Base-by-base conservation (phyloP, 176 grass and related monocot genomes). In the Puccinellia tenuiflora region DNA sequence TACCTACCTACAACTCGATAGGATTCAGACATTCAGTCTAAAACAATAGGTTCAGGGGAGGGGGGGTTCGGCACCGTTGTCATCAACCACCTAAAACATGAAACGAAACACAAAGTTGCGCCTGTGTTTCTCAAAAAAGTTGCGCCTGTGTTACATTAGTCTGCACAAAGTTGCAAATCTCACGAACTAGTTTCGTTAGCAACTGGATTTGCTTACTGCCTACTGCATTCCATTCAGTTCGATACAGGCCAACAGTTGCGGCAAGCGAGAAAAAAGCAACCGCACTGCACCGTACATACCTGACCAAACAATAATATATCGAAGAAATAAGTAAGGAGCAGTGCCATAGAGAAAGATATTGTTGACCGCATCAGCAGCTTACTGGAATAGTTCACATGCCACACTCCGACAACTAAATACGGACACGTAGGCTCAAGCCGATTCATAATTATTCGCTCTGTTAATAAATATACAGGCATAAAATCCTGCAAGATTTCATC, bases 401-500 rank as follows among this genome's bases (percentile, higher is more conserved):
- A 31, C 70, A 13, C 9, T 29, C 42, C 7, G 69, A 29, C 14
- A 29, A 48, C 14, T 18, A 18, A 48, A 33, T 52, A 75, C 46
- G 53, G 26, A 15, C 2, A 2, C 24, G 38, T 86, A 47, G 24
- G 72, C 52, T 51, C 13, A 45, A 71, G 24, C 52, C 11, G 8
- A 42, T 57, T 76, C 52, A 14, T 51, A 17, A 22, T 62, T 48
- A 81, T 52, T 76, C 39, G 21, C 30, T 68, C 9, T 14, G 1
- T 9, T 51, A 11, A 61, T 81, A 70, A 70, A 48, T 48, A 48
- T 50, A 51, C 45, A 11, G 2, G 5, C 16, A 18, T 59, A 52
- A 51, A 39, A 85, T 81, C 70, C 22, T 42, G 12, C 6, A 63
- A 38, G 72, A 78, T 77, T 69, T 62, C 51, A 69, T 85, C 43